A percentile compares a stretch with the other conserved stretches of the same genome.
Conservation (phyloP, 345 rosid genomes). For the Linum usitatissimum region DNA sequence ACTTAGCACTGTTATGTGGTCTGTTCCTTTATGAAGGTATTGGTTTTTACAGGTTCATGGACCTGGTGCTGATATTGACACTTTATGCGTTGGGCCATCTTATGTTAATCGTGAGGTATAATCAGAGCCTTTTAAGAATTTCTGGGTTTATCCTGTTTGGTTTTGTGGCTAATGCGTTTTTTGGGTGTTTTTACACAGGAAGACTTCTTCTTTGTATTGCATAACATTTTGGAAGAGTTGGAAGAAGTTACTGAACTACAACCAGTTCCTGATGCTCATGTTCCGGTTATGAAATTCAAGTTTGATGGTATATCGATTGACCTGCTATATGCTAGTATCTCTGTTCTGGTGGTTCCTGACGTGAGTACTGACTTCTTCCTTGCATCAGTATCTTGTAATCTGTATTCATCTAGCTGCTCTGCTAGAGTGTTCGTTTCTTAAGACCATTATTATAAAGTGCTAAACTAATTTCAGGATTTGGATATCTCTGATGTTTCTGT, state of each 20-base stretch:
- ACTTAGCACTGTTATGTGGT: neutral
- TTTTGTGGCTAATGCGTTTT: slow-evolving; percentile 6
- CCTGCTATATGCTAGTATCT: slow-evolving; percentile 88
- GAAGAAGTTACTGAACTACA: slow-evolving; percentile 85
- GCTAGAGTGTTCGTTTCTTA: neutral
- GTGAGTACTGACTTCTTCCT: slow-evolving; percentile 28
- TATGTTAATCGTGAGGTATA: slow-evolving; percentile 78
- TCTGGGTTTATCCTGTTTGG: neutral
- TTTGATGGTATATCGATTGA: slow-evolving; percentile 83
- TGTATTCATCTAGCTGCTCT: neutral
- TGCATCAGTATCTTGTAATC: neutral
- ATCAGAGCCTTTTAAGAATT: neutral
- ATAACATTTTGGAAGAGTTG: slow-evolving; percentile 53
- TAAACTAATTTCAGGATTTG: slow-evolving; percentile 47
- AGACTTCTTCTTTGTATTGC: slow-evolving; percentile 74
- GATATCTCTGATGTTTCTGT: slow-evolving; percentile 69
- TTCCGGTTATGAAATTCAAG: slow-evolving; percentile 93
- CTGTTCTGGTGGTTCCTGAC: slow-evolving; percentile 70
- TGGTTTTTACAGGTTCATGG: slow-evolving; percentile 57
- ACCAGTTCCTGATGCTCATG: slow-evolving; percentile 94
- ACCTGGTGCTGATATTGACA: slow-evolving; percentile 86
- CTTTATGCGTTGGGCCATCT: slow-evolving; percentile 91
- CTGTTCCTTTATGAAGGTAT: neutral
- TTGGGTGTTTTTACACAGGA: slow-evolving; percentile 31
- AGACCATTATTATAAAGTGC: slow-evolving; percentile 4